Base-by-base conservation (phyloP, 1,139 yeast genomes). In the Torulaspora globosa region DNA sequence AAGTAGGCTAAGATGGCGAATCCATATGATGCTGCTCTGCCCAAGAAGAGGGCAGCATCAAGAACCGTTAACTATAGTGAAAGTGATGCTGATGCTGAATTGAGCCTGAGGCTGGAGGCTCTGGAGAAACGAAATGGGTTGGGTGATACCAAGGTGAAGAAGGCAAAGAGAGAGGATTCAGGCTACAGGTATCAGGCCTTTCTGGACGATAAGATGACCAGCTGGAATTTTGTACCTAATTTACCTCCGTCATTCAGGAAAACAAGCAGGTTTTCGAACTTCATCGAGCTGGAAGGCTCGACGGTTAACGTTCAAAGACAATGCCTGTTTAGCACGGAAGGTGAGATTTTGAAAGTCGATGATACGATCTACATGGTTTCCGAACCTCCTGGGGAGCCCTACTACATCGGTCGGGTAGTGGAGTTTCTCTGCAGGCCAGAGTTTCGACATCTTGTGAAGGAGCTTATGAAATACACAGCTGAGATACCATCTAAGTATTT, bases 311-410 rank as follows among this genome's bases (percentile, higher is more conserved):
- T 54, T 2, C 32, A 46, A 31, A 44, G 57, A 42, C 59, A 62
- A 48, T 21, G 42, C 42, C 8, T 66, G 36, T 42, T 50, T 51
- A 43, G 57, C 45, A 52, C 55, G 2, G 69, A 69, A 32, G 71
- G 73, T 2, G 54, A 54, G 5, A 53, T 68, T 3, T 47, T 68
- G 12, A 58, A 67, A 26, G 59, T 59, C 28, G 70, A 74, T 49
- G 96, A 90, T 48, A 82, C 75, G 53, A 84, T 90, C 5, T 90
- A 86, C 63, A 81, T 92, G 79, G 75, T 89, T 21, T 82, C 95
- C 53, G 97, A 88, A 63, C 97, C 97, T 0, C 92, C 96, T 0
- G 95, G 96, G 1, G 97, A 90, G 57, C 97, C 97, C 0, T 90
- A 86, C 68, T 89, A 87, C 59, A 78, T 92, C 39, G 97, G 95